Evolutionary conservation across 169 alveolate species (phyloP), one percentile per base, ranked within the genome.

Genomic region (Babesia microti): DNA sequence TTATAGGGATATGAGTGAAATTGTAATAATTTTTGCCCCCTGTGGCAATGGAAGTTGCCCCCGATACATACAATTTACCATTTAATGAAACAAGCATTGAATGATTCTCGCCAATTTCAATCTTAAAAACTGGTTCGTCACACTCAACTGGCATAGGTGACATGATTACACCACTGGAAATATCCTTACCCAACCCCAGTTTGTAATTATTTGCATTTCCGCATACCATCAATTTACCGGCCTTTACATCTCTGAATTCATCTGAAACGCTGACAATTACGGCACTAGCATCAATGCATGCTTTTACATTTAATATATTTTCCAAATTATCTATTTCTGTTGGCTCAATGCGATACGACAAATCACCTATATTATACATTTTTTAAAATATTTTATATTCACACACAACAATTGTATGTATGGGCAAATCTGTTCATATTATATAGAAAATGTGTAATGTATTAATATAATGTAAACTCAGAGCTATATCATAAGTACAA

Each of bases 131-230:
- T 29, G 87, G 83, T 7, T 48, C 29, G 0, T 69, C 42, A 41
- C 52, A 21, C 19, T 56, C 55, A 24, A 85, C 65, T 49, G 61
- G 56, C 37, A 89, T 41, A 0, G 93, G 93, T 0, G 73, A 44
- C 44, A 78, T 58, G 1, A 85, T 63, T 7, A 79, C 47, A 0
- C 81, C 70, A 1, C 74, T 58, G 6, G 72, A 47, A 28, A 68
- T 43, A 6, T 60, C 72, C 6, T 52, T 68, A 6, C 93, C 93
- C 4, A 85, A 66, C 24, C 92, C 93, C 17, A 84, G 71, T 48
- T 84, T 85, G 6, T 92, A 91, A 32, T 86, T 60, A 14, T 78
- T 82, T 1, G 92, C 89, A 4, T 76, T 46, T 0, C 93, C 93
- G 79, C 89, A 85, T 35, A 82, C 68, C 84, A 86, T 84, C 12